Evolutionary conservation across 441 rosid species (phyloP).

Genomic region (Omphalea diandra): DNA sequence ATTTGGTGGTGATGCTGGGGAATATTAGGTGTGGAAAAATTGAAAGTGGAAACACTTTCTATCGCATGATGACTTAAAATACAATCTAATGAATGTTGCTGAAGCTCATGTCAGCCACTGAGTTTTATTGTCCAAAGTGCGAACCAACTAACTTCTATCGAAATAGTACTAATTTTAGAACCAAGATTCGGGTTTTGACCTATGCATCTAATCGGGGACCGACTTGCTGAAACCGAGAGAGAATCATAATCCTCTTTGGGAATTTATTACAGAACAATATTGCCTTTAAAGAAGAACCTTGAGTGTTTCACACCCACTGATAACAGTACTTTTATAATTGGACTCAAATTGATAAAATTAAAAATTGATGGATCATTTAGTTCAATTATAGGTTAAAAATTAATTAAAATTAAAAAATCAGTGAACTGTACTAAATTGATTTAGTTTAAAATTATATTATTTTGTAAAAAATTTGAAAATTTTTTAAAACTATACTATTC

Average conservation of each 20-base stretch:
- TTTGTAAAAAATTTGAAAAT: too few relatives aligned
- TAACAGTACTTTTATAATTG: too few relatives aligned
- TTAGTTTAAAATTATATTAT: too few relatives aligned
- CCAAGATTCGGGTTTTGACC: slow-evolving; percentile 20
- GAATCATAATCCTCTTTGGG: background rate
- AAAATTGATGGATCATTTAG: too few relatives aligned
- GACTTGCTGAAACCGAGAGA: slow-evolving; percentile 10
- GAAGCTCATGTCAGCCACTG: slow-evolving; percentile 12
- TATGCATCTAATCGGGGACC: slow-evolving; percentile 15
- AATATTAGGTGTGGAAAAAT: background rate
- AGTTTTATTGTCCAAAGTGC: slow-evolving; percentile 8
- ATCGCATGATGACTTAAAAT: slow-evolving; percentile 12
- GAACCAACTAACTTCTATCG: slow-evolving; percentile 13
- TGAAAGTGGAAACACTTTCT: slow-evolving; percentile 18
- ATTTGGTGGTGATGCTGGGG: background rate
- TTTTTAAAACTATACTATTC: too few relatives aligned
- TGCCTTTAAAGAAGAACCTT: background rate
- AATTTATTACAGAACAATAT: background rate
- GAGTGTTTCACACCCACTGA: background rate
- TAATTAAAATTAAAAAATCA: too few relatives aligned
- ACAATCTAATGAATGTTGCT: background rate
- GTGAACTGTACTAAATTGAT: too few relatives aligned
- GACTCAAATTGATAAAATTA: too few relatives aligned
- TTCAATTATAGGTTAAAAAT: too few relatives aligned
- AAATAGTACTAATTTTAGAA: background rate